These are phyloP conservation scores for Croton laevigatus DNA, from an alignment of 441 rosid species.

Conservation along the genomic window DNA sequence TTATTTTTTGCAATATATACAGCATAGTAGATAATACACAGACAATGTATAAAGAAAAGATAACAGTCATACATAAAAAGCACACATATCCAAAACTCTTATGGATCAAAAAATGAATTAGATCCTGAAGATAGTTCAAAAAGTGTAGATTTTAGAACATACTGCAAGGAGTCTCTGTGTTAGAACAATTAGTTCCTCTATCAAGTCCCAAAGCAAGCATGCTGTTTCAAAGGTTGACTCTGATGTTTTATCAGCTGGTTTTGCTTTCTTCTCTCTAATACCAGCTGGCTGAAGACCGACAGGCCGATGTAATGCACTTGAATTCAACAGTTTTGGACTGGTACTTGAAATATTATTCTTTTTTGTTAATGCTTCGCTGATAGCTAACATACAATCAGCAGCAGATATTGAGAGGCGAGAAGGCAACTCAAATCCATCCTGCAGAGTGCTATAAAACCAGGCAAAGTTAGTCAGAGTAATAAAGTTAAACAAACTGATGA, in stretches of 20 bases:
- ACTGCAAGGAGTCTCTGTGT: conserved; percentile 66
- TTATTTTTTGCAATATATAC: background rate
- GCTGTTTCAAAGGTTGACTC: conserved; percentile 34
- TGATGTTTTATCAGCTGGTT: conserved; percentile 25
- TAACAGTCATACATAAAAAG: background rate
- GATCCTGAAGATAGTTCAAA: background rate
- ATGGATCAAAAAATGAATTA: conserved; percentile 1
- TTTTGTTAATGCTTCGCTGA: conserved; percentile 71
- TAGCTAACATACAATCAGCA: conserved; percentile 81
- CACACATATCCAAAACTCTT: background rate
- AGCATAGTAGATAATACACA: background rate
- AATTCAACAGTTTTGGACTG: conserved; percentile 35
- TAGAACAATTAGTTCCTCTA: conserved; percentile 49
- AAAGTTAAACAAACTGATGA: background rate
- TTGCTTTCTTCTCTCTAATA: conserved; percentile 41
- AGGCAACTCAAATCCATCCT: conserved; percentile 82
- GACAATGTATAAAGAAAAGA: background rate
- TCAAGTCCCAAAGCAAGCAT: conserved; percentile 59
- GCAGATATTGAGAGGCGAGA: conserved; percentile 84
- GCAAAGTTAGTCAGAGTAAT: conserved; percentile 2
- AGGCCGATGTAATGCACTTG: conserved; percentile 33
- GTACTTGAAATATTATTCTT: conserved; percentile 39
- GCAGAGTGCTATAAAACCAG: conserved; percentile 50
- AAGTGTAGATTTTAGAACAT: conserved; percentile 33
- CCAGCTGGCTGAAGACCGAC: conserved; percentile 31